Percentiles rank a stretch among this genome's conserved stretches.
phyloP scores from a whole-genome alignment of 352 stramenopile species.

The Aphanomyces cochlioides region DNA sequence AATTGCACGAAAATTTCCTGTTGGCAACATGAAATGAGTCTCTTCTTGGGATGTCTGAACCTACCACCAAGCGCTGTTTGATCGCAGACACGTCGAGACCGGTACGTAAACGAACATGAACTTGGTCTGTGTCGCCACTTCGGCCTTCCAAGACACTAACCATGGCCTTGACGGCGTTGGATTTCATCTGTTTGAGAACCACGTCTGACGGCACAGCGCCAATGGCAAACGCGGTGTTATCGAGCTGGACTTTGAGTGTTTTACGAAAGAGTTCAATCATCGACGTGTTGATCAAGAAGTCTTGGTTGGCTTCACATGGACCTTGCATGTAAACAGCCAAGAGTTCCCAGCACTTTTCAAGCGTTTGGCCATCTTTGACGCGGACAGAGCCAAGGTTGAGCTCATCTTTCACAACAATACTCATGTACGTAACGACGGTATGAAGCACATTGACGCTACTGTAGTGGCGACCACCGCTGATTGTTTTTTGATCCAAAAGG shows the following conservation, averaged over 20 bases:
- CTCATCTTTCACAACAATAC: constrained; percentile 30
- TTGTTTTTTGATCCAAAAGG: constrained; percentile 18
- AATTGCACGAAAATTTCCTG: constrained; percentile 13
- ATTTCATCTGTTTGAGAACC: constrained; percentile 26
- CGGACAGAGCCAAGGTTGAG: constrained; percentile 1
- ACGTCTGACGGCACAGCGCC: neutral
- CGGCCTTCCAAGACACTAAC: constrained; percentile 30
- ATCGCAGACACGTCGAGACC: neutral
- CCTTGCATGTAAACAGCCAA: constrained; percentile 33
- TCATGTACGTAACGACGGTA: constrained; percentile 18
- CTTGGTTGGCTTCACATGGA: constrained; percentile 30
- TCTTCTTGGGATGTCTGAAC: neutral
- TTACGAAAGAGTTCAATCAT: constrained; percentile 30
- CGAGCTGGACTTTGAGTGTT: constrained; percentile 20
- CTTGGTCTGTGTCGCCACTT: neutral
- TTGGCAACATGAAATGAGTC: neutral
- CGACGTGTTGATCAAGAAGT: constrained; percentile 21
- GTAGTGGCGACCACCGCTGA: neutral
- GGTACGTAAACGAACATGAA: neutral
- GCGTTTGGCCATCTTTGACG: neutral
- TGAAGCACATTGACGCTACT: constrained; percentile 25
- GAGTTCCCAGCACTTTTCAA: constrained; percentile 25
- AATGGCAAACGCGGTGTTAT: neutral
- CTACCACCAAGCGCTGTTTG: constrained; percentile 1
- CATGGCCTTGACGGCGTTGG: constrained; percentile 26